Base-by-base conservation (phyloP, 1,139 yeast species). In the Scheffersomyces stambukii region DNA sequence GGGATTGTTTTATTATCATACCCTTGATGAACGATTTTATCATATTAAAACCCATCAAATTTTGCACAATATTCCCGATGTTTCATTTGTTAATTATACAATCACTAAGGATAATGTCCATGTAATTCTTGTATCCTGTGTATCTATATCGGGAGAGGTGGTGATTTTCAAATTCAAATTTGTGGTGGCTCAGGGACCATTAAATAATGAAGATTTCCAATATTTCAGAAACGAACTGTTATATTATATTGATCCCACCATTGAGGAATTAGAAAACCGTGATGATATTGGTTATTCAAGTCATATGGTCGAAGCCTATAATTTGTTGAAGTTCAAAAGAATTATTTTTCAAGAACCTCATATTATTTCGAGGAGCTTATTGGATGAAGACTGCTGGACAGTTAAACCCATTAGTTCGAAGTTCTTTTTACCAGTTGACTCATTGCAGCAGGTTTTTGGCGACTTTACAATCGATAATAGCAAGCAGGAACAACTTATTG, bases 321-420 rank as follows among this genome's bases (percentile, higher is more conserved):
- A 13, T 27, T 27, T 8, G n/a, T 11, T 38, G 10, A 33, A 46
- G 23, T 57, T 59, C 23, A 37, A 36, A 7, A 25, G 67, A 22
- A 35, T 60, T 7, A 15, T 30, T 7, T 64, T 55, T 28, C 31
- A 36, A 2, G 33, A 34, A 3, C 64, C 69, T 4, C 30, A 25
- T 3, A 60, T 63, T 1, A 40, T 39, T 2, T 39, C 47, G 6
- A 30, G 70, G 27, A 45, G 63, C 1, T 41, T 64, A 8, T 41
- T 77, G 16, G 56, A 54, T 5, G 79, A 75, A 27, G 71, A 67
- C 37, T 75, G 74, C 29, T 78, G 86, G 85, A 67, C 82, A 2
- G 52, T 66, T 8, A 60, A 59, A 27, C 60, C 64, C 2, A 48
- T 78, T 1, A 45, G 51, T 9, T 49, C 60, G 1, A 40, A 40